Evolutionary conservation across 495 filamentous ascomycete genomes (phyloP), one percentile per base, ranked within the genome.

Genomic region (Neurospora sp.): DNA sequence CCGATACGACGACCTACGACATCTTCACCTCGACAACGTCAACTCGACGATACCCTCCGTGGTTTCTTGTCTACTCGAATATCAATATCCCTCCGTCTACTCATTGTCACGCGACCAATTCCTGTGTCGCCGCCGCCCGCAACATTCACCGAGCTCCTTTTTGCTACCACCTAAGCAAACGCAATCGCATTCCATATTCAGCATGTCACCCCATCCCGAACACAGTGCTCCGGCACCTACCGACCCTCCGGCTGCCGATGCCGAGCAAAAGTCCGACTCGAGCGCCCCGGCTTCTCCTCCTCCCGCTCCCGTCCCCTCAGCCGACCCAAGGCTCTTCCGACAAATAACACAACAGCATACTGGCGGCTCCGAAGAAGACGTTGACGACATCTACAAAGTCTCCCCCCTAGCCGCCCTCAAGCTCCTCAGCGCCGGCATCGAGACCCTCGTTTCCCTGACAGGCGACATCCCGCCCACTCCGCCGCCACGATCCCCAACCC

Each of bases 381-480:
- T 76, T 70, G 78, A 84, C 42, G 91, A 93, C 77, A 87, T 97
- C 70, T 92, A 92, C 81, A 87, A 88, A 31, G 84, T 99, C 44
- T 81, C 88, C 0, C 89, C 94, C 1, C 85, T 89, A 38, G 88
- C 88, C 0, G 95, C 95, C n/a, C 83, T 99, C 74, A 92, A 91
- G 74, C 83, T 97, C 70, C 86, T 99, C 5, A 89, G 89, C 65
- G 82, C 86, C 35, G 89, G 90, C 38, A 83, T 98, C 72, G 91
- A 96, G 74, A 85, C 87, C 16, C 85, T 99, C 68, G 90, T 92
- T 17, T 84, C 84, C 44, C 79, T 90, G 61, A 92, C 90, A 45
- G 92, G 91, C 68, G 90, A 95, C 77, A 82, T 92, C 38, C 90
- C 92, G 14, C 89, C 91, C 39, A 94, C 92, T 4, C 91, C 90